These are phyloP conservation scores for Mucor lusitanicus DNA, from an alignment of 371 early-diverging fungal genomes.

Conservation along the genomic window DNA sequence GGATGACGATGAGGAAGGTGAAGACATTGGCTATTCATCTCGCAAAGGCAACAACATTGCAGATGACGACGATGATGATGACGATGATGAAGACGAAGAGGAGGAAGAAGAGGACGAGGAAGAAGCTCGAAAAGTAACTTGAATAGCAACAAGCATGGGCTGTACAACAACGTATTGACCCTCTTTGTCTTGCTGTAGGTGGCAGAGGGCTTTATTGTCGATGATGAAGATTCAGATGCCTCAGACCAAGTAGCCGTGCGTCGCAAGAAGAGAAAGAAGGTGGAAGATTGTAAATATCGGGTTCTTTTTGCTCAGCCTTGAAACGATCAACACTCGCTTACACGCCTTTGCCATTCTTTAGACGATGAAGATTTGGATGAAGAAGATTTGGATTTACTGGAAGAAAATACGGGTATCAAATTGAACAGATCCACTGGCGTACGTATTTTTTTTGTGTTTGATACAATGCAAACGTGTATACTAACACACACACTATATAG, in stretches of 20 bases:
- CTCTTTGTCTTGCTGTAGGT: constrained; percentile 31
- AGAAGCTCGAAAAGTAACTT: constrained; percentile 49
- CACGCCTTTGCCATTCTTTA: neutral
- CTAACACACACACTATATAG: constrained; percentile 17
- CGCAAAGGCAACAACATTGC: constrained; percentile 43
- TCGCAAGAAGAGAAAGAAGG: constrained; percentile 56
- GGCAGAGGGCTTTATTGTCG: constrained; percentile 68
- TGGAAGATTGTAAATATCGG: constrained; percentile 37
- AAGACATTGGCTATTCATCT: constrained; percentile 43
- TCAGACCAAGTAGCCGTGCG: constrained; percentile 41
- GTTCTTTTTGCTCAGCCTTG: too few species aligned
- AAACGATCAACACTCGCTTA: too few species aligned
- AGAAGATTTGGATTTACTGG: constrained; percentile 83
- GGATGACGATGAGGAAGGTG: constrained; percentile 47
- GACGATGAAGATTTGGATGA: constrained; percentile 80
- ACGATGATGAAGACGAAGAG: constrained; percentile 62
- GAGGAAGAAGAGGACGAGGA: constrained; percentile 63
- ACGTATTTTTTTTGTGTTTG: constrained; percentile 6
- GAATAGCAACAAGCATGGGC: neutral
- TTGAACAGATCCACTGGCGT: constrained; percentile 53
- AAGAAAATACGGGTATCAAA: constrained; percentile 81
- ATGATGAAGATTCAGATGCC: constrained; percentile 62
- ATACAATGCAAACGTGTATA: neutral
- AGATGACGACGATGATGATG: constrained; percentile 49
- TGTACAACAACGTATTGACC: neutral